A percentile compares a stretch with the other conserved stretches of the same genome.
phyloP scores from a whole-genome alignment of 495 filamentous ascomycete genomes.

The Talaromyces adpressus region DNA sequence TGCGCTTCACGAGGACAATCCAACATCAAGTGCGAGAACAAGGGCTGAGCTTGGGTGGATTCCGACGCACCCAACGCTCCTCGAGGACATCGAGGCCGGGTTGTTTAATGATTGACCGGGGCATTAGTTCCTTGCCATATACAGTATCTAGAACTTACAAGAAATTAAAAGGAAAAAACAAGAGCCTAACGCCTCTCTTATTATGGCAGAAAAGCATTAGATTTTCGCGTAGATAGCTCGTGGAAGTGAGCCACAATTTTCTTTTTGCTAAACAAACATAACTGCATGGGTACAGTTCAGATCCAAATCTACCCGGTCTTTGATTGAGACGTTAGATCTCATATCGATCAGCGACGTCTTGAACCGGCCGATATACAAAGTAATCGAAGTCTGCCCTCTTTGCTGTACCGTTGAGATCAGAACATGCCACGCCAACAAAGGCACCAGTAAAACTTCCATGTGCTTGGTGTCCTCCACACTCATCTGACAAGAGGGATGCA shows the following conservation, averaged over 20 bases:
- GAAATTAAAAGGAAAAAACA: not conserved
- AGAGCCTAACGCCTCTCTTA: not conserved
- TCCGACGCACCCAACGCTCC: slow-evolving; percentile 18
- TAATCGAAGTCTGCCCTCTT: slow-evolving; percentile 3
- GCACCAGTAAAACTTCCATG: slow-evolving; percentile 9
- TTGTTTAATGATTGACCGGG: not conserved
- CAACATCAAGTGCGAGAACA: slow-evolving; percentile 34
- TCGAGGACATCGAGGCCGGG: slow-evolving; percentile 31
- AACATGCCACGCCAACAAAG: slow-evolving; percentile 8
- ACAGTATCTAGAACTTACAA: not conserved
- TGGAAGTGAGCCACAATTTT: not conserved
- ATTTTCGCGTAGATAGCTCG: not conserved
- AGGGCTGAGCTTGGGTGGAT: slow-evolving; percentile 33
- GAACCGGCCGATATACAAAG: slow-evolving; percentile 6
- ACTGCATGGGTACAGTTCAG: not conserved
- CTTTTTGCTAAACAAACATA: not conserved
- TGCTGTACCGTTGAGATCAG: slow-evolving; percentile 8
- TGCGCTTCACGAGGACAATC: slow-evolving; percentile 23
- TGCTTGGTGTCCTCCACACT: slow-evolving; percentile 9
- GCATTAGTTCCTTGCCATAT: not conserved
- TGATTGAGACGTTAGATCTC: not conserved
- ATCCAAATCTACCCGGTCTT: not conserved
- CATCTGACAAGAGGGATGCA: slow-evolving; percentile 7
- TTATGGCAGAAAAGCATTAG: not conserved
- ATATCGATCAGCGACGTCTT: slow-evolving; percentile 6